phyloP scores from a whole-genome alignment of 495 filamentous ascomycete species.

The Aspergillus ostianus region DNA sequence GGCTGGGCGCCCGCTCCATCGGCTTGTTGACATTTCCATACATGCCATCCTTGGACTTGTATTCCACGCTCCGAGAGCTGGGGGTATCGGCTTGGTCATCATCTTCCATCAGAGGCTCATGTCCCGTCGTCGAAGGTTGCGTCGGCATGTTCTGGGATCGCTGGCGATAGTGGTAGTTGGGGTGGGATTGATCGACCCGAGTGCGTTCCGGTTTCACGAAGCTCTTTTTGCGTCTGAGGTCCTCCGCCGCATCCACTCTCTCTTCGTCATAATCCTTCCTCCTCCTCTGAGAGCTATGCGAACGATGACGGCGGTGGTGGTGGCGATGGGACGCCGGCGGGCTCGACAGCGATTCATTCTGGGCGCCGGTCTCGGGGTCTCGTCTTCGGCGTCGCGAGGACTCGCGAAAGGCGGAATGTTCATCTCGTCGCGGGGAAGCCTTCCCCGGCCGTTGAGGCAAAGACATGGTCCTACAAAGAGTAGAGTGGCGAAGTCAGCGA shows the following conservation, averaged over 20 bases:
- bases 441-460: constrained; percentile 63
- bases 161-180: constrained; percentile 91
- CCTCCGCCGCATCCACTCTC: constrained; percentile 35
- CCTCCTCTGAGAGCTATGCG: constrained; percentile 34
- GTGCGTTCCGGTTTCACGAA: constrained; percentile 86
- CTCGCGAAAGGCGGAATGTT: constrained; percentile 60
- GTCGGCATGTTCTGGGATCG: constrained; percentile 77
- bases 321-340: constrained; percentile 37
- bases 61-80: constrained; percentile 53
- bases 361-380: constrained; percentile 64
- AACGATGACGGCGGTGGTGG: constrained; percentile 36
- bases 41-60: constrained; percentile 44
- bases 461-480: constrained; percentile 50
- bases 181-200: constrained; percentile 76
- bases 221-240: constrained; percentile 66
- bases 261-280: constrained; percentile 38
- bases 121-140: constrained; percentile 83
- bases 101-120: constrained; percentile 80
- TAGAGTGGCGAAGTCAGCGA: background rate
- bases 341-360: constrained; percentile 42
- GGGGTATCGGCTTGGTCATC: constrained; percentile 56
- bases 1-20: constrained; percentile 45
- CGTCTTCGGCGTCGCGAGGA: constrained; percentile 66
- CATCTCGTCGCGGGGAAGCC: constrained; percentile 58
- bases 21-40: constrained; percentile 47